These are phyloP conservation scores for Chloroidium sp. DNA, from an alignment of 163 green algal genomes.

Conservation along the genomic window DNA sequence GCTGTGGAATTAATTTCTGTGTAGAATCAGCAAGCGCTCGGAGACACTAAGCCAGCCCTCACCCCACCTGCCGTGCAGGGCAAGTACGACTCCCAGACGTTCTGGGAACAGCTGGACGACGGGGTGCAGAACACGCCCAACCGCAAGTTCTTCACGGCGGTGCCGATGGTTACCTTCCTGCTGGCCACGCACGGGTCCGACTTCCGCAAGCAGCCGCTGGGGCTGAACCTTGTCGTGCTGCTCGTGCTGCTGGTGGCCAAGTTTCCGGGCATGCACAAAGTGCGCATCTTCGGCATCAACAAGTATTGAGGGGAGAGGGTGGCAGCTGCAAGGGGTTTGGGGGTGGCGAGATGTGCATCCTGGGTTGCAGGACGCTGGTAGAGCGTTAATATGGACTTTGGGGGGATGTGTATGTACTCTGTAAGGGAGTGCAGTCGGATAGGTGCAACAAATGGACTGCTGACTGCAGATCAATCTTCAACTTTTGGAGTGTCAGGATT, in stretches of 20 bases:
- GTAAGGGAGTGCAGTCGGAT: too few species aligned
- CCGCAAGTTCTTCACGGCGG: slow-evolving; percentile 88
- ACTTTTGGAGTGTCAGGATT: too few species aligned
- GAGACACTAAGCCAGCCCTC: background rate
- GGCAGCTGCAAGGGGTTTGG: background rate
- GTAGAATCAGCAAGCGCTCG: too few species aligned
- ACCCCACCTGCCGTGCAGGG: slow-evolving; percentile 41
- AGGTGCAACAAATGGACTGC: too few species aligned
- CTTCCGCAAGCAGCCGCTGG: slow-evolving; percentile 74
- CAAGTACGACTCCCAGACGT: slow-evolving; percentile 85
- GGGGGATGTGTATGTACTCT: too few species aligned
- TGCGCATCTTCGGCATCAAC: slow-evolving; percentile 89
- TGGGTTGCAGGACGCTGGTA: too few species aligned
- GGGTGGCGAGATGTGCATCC: too few species aligned
- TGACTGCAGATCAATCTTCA: too few species aligned
- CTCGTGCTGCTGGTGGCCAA: slow-evolving; percentile 86
- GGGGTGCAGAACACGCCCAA: slow-evolving; percentile 80
- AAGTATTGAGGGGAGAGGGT: slow-evolving; percentile 44
- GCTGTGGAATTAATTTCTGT: too few species aligned
- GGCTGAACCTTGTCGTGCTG: slow-evolving; percentile 77
- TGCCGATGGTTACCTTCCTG: slow-evolving; percentile 84
- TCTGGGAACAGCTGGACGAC: slow-evolving; percentile 97
- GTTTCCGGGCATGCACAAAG: slow-evolving; percentile 81
- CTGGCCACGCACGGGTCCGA: slow-evolving; percentile 81
- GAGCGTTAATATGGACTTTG: too few species aligned